Conservation (phyloP, 352 stramenopile species). For the Pythium sukuiense region DNA sequence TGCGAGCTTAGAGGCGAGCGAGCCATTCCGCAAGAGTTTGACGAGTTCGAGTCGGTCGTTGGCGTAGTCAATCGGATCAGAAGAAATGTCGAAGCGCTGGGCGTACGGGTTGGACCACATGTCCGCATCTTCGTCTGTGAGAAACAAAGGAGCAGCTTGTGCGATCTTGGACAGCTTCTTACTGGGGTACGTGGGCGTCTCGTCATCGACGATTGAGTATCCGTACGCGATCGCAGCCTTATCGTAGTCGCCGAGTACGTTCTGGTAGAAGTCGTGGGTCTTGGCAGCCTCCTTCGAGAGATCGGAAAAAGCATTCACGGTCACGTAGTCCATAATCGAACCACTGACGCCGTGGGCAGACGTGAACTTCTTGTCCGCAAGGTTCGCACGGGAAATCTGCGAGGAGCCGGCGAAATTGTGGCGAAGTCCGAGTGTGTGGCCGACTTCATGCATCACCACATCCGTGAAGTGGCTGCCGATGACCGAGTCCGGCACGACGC, state of each 20-base stretch:
- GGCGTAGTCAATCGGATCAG: slow-evolving; percentile 55
- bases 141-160: slow-evolving; percentile 50
- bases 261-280: slow-evolving; percentile 70
- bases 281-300: slow-evolving; percentile 35
- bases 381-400: slow-evolving; percentile 47
- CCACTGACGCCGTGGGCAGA: slow-evolving; percentile 49
- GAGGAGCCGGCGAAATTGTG: slow-evolving; percentile 86
- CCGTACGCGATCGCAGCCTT: slow-evolving; percentile 85
- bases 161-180: slow-evolving; percentile 39
- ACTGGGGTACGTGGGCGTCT: slow-evolving; percentile 51
- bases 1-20: slow-evolving; percentile 39
- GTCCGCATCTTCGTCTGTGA: slow-evolving; percentile 60
- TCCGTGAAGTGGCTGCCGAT: slow-evolving; percentile 67
- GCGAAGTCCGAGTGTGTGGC: slow-evolving; percentile 82
- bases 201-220: slow-evolving; percentile 51
- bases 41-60: slow-evolving; percentile 56
- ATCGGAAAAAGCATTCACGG: slow-evolving; percentile 82
- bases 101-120: slow-evolving; percentile 46
- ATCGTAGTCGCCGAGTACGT: slow-evolving; percentile 72
- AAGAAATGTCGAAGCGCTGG: slow-evolving; percentile 60
- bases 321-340: slow-evolving; percentile 89
- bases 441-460: slow-evolving; percentile 89
- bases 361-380: slow-evolving; percentile 56
- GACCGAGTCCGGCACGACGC: slow-evolving; percentile 52
- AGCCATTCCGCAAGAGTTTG: slow-evolving; percentile 35